Evolutionary conservation across 2,329 filamentous ascomycete species (phyloP).

Genomic region (Curvularia eragrostidis): DNA sequence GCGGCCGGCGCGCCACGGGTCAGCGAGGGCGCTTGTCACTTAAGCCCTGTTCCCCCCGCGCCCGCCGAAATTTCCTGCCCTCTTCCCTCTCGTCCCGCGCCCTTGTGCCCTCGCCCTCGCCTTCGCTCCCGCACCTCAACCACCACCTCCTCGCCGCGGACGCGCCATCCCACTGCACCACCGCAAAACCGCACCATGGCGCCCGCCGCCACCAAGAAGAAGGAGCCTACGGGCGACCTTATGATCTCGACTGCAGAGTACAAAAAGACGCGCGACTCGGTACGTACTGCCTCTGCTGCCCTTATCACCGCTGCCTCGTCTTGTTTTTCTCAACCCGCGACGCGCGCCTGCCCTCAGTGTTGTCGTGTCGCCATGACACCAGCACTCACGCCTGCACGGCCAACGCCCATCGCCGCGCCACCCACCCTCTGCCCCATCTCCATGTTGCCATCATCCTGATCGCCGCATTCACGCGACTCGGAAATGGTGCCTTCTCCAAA

Average conservation of each 20-base stretch:
- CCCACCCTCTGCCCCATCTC: conserved; percentile 6
- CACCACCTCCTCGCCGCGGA: conserved; percentile 8
- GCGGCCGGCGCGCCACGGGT: conserved; percentile 7
- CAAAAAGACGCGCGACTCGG: conserved; percentile 79
- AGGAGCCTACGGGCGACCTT: conserved; percentile 46
- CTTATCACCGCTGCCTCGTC: not conserved
- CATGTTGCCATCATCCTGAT: conserved; percentile 18
- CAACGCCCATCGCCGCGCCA: conserved; percentile 13
- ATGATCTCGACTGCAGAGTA: conserved; percentile 75
- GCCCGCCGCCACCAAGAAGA: conserved; percentile 31
- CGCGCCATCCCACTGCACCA: conserved; percentile 14
- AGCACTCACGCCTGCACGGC: conserved; percentile 6
- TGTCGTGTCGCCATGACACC: conserved; percentile 16
- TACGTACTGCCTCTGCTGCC: conserved; percentile 58
- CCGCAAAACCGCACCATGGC: conserved; percentile 30
- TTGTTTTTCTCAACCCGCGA: conserved; percentile 20
- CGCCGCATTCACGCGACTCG: conserved; percentile 37
- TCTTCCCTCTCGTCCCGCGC: conserved; percentile 3
- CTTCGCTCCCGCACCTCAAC: conserved; percentile 9
- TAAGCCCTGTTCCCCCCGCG: conserved; percentile 15
- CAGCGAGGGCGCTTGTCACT: conserved; percentile 18
- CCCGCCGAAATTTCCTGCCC: conserved; percentile 5
- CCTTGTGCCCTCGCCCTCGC: conserved; percentile 4
- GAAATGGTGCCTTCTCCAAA: conserved; percentile 12
- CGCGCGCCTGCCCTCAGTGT: conserved; percentile 25